Evolutionary conservation across 1,284 basidiomycete genomes (phyloP).

Genomic region (Puccinia triticina): DNA sequence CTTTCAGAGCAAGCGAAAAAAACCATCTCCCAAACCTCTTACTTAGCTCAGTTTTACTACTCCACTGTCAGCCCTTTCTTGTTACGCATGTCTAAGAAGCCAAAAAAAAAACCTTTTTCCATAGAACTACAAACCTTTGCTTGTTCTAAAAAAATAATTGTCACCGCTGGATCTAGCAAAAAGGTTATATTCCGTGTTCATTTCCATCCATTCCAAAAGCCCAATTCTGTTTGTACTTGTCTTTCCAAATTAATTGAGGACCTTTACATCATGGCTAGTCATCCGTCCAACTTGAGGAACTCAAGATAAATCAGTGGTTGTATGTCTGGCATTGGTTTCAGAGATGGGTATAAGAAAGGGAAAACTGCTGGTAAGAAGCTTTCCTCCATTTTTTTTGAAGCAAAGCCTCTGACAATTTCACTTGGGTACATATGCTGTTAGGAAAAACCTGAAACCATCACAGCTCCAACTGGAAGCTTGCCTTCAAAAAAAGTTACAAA

Average conservation of each 20-base stretch:
- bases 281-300: constrained; percentile 1
- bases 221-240: background rate
- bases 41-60: background rate
- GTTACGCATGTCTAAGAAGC: background rate
- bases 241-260: constrained; percentile 13
- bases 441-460: background rate
- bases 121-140: background rate
- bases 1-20: background rate
- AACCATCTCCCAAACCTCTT: background rate
- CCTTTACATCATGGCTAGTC: background rate
- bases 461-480: background rate
- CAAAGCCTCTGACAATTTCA: too few relatives aligned
- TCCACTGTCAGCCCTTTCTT: background rate
- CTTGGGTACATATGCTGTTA: background rate
- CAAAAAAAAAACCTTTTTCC: background rate
- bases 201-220: background rate
- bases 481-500: background rate
- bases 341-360: background rate
- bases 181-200: background rate
- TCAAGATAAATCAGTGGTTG: background rate
- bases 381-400: background rate
- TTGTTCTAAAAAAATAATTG: background rate
- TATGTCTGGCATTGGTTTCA: background rate
- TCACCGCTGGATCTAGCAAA: background rate
- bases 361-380: background rate